Percentiles rank a stretch among this genome's conserved stretches.
phyloP scores from a whole-genome alignment of 805 yeast genomes.

The Nakazawaea ernobii region DNA sequence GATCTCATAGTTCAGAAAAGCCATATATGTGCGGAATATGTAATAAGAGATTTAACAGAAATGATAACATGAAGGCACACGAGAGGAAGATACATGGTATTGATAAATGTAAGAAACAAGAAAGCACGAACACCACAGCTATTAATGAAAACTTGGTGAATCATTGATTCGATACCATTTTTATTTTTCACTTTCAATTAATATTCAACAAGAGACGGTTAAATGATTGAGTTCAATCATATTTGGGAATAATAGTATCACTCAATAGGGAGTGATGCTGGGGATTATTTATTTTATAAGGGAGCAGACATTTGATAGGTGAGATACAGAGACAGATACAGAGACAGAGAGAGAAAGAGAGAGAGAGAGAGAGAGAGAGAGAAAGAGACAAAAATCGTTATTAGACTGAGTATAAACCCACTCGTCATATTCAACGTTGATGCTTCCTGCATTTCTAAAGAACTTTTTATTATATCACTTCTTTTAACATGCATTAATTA shows the following conservation, averaged over 20 bases:
- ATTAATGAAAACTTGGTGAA: no score
- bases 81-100: conserved; percentile 50
- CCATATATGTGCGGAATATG: conserved; percentile 51
- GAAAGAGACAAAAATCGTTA: background rate
- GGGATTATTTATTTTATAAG: no score
- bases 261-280: background rate
- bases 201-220: no score
- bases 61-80: conserved; percentile 56
- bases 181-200: no score
- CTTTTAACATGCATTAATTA: no score
- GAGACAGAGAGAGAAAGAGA: background rate
- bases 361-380: background rate
- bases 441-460: no score
- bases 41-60: conserved; percentile 51
- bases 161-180: no score
- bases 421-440: no score
- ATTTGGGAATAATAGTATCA: background rate
- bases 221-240: no score
- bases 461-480: no score
- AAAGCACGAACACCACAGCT: no score
- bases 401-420: no score
- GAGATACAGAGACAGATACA: background rate
- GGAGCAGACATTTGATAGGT: background rate
- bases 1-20: conserved; percentile 52
- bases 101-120: conserved; percentile 1